Evolutionary conservation across 768 basidiomycete genomes (phyloP), one percentile per base, ranked within the genome.

Genomic region (Suillus cothurnatus): DNA sequence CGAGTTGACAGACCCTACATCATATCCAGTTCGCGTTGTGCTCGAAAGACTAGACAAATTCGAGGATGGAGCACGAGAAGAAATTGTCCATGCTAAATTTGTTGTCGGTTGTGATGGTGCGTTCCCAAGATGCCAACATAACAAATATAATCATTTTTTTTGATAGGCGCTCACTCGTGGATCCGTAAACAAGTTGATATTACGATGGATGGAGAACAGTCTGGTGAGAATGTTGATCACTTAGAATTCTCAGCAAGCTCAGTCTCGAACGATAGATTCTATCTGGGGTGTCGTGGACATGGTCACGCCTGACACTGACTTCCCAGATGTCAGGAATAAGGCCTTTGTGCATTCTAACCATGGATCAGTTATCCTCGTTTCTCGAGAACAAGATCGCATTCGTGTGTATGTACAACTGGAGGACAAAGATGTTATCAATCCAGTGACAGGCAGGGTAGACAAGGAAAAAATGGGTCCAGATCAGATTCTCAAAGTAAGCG

Each of bases 111-210:
- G 87, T 26, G 93, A 94, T 71, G 92, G 90, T 85, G 71, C 56
- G 79, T 65, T 57, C 11, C 6, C 50, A 56, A 32, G 34, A 61
- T 34, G 26, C 45, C 23, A 5, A 6, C 7, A 4, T 7, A 34
- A 2, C 8, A 7, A 39, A 26, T 19, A 39, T 39, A 15, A 19
- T 61, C 47, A 74, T n/a, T 28, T 49, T 17, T 32, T 26, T 59
- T 17, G 55, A 45, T 68, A 91, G 89, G 91, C 5, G 92, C 91
- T 0, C 92, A 93, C 75, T 93, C 91, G 11, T 93, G 91, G 91
- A 89, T 93, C 32, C 84, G 93, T 28, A 92, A 90, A 66, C 63
- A 76, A 0, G 78, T 92, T 12, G 80, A 81, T 9, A 88, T 94
- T 60, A 73, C 77, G 5, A 90, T 94, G 90, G 86, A 92, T 67